Base-by-base conservation (phyloP, 164 flowering plant genomes). In the Buxus sempervirens region DNA sequence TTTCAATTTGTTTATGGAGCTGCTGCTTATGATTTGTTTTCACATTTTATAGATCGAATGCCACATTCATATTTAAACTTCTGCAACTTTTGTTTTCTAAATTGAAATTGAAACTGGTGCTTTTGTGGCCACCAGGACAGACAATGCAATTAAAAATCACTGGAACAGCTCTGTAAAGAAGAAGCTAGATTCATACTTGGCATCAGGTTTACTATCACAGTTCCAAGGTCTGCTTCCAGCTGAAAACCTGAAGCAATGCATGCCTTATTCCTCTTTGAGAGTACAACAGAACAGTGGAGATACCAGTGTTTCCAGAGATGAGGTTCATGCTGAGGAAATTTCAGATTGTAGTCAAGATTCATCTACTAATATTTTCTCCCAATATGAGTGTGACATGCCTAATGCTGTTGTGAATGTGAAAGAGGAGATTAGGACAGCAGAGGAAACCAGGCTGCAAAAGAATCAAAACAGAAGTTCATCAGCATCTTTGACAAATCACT, bases 81-180 rank as follows among this genome's bases (percentile, higher is more conserved):
- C 6, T 18, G 16, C 16, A 23, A 19, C 9, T 63, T 63, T 0
- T 48, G 28, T 26, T 54, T 45, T 3, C 58, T 13, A 49, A 63
- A 9, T 23, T 70, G 71, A 65, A 2, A 62, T 22, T 81, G 54
- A 77, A 69, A 45, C 64, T 26, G 24, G 20, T 72, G 65, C 36
- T 77, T 77, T 36, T 72, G 32, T 68, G 73, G 57, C 54, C 60
- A 60, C 80, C 96, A 96, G 99, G 93, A 80, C 98, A 63, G 99
- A 96, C 85, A 96, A 96, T 88, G 82, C 98, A n/a, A 96, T 96
- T 69, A 96, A 96, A 81, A 96, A 96, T 75, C 99, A 96, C 62
- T 96, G 99, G 99, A 87, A 95, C 80, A 89, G 96, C 78, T 95
- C 99, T 45, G 96, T 95, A 20, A 92, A 89, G 73, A 95, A 92